phyloP scores from a whole-genome alignment of 2,329 filamentous ascomycete species.

The Ambrosiella beaveri region DNA sequence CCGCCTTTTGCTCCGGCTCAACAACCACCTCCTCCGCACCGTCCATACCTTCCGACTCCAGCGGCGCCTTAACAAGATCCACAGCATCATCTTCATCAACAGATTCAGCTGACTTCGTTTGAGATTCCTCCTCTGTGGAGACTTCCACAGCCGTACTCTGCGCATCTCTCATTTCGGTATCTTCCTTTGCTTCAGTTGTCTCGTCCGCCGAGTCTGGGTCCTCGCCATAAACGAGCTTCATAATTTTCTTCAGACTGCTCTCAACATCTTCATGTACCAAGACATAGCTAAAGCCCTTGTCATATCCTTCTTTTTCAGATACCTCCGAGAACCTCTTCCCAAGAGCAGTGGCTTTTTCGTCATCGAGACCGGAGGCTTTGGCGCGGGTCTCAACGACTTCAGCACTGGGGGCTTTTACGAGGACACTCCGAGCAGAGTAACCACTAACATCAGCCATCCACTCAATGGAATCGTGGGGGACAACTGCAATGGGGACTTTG shows the following conservation, averaged over 20 bases:
- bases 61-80: background rate
- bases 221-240: conserved; percentile 18
- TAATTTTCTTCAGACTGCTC: conserved; percentile 16
- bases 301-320: conserved; percentile 15
- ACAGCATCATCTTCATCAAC: background rate
- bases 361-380: conserved; percentile 1
- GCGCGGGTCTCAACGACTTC: background rate
- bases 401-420: conserved; percentile 27
- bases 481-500: conserved; percentile 39
- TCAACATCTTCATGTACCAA: conserved; percentile 19
- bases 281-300: conserved; percentile 8
- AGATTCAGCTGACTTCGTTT: background rate
- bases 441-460: conserved; percentile 37
- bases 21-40: background rate
- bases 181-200: background rate
- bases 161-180: conserved; percentile 8
- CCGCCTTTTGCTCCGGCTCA: background rate
- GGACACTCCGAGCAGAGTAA: conserved; percentile 37
- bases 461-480: conserved; percentile 18
- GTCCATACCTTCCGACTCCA: background rate
- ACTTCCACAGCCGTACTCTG: background rate
- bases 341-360: conserved; percentile 3
- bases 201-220: conserved; percentile 1
- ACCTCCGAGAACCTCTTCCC: conserved; percentile 12
- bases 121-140: background rate